phyloP scores from a whole-genome alignment of 2,329 filamentous ascomycete species.

The Nothopassalora personata region DNA sequence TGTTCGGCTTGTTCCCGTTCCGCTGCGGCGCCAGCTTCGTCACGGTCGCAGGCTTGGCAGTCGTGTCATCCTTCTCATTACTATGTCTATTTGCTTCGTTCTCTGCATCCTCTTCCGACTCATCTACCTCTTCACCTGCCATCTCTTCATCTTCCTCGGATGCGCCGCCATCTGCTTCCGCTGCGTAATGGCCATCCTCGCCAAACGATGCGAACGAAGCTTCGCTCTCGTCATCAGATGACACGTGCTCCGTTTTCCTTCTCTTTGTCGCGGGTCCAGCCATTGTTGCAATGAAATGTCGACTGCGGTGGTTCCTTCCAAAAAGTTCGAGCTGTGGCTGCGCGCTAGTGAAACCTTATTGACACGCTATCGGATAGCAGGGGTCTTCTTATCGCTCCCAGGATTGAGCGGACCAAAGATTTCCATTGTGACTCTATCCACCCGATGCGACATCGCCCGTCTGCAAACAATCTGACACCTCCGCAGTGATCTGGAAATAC shows the following conservation, averaged over 20 bases:
- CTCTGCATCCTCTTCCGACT: slow-evolving; percentile 8
- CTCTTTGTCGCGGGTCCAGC: slow-evolving; percentile 29
- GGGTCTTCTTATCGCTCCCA: background rate
- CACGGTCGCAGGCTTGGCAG: slow-evolving; percentile 9
- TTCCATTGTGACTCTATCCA: background rate
- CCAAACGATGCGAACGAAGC: slow-evolving; percentile 34
- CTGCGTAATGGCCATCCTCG: slow-evolving; percentile 7
- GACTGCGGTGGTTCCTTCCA: background rate
- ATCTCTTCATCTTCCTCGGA: slow-evolving; percentile 9
- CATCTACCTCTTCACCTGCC: slow-evolving; percentile 14
- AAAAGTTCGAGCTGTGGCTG: background rate
- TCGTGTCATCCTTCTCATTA: slow-evolving; percentile 7
- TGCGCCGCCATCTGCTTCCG: background rate
- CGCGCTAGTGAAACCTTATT: background rate
- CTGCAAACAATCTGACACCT: background rate
- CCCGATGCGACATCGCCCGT: background rate
- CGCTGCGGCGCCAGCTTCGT: background rate
- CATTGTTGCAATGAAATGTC: slow-evolving; percentile 22
- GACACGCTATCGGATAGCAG: background rate
- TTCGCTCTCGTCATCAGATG: slow-evolving; percentile 25
- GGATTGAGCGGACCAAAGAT: background rate
- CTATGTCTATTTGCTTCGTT: slow-evolving; percentile 14
- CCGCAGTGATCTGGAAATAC: background rate
- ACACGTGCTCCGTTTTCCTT: slow-evolving; percentile 32
- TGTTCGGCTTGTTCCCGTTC: background rate